phyloP scores from a whole-genome alignment of 2,329 filamentous ascomycete genomes.

The Aureobasidium sp. region DNA sequence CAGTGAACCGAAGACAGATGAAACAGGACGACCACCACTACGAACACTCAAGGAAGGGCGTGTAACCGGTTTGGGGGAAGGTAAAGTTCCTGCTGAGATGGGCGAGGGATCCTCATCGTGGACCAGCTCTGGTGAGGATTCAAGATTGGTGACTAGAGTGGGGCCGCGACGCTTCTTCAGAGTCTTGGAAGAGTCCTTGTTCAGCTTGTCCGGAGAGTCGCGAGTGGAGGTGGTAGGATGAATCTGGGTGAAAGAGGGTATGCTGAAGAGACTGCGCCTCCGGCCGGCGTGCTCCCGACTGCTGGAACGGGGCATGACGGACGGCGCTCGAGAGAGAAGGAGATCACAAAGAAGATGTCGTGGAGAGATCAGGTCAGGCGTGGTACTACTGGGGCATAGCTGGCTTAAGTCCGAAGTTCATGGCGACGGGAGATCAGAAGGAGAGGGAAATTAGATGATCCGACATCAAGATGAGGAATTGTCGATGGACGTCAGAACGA shows the following conservation, averaged over 20 bases:
- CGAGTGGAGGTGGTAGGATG: conserved; percentile 18
- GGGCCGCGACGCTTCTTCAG: conserved; percentile 28
- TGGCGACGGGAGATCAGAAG: conserved; percentile 2
- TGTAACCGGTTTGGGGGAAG: conserved; percentile 21
- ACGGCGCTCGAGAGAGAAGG: not conserved
- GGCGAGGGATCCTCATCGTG: conserved; percentile 20
- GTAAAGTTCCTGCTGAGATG: conserved; percentile 18
- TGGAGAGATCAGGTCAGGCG: not conserved
- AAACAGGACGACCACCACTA: conserved; percentile 30
- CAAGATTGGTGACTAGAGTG: conserved; percentile 20
- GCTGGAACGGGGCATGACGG: conserved; percentile 17
- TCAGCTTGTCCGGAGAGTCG: not conserved
- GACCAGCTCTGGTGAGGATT: conserved; percentile 22
- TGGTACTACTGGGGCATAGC: conserved; percentile 3
- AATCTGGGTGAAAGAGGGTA: conserved; percentile 27
- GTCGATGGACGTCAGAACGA: not conserved
- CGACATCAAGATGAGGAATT: not conserved
- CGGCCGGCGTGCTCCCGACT: conserved; percentile 20
- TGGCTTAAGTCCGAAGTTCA: conserved; percentile 12
- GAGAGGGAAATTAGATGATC: conserved; percentile 11
- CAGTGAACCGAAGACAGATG: conserved; percentile 53
- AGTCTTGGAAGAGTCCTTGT: conserved; percentile 27
- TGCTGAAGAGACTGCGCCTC: conserved; percentile 27
- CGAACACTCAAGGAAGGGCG: conserved; percentile 26
- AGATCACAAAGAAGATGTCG: conserved; percentile 3